Evolutionary conservation across 768 basidiomycete genomes (phyloP).

Genomic region (Rhodotorula taiwanensis): DNA sequence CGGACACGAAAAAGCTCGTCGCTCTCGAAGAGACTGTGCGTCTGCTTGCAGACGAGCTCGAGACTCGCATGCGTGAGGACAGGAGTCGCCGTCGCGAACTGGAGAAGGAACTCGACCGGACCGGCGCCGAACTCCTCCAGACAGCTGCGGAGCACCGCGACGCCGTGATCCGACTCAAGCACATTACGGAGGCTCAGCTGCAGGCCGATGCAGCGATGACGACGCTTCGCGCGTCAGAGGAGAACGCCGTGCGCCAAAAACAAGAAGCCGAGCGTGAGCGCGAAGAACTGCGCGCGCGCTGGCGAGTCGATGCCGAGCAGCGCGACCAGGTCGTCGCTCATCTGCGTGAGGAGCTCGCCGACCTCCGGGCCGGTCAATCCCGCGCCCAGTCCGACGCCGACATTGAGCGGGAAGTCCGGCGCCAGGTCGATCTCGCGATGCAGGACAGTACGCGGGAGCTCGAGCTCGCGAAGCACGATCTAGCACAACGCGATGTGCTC

Average conservation of each 20-base stretch:
- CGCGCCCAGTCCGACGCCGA: background rate
- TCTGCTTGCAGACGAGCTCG: conserved; percentile 31
- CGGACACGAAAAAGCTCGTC: conserved; percentile 4
- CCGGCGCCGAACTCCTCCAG: background rate
- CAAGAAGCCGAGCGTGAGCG: background rate
- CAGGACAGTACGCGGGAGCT: background rate
- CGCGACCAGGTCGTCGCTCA: background rate
- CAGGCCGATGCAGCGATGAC: conserved; percentile 2
- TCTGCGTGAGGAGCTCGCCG: conserved; percentile 4
- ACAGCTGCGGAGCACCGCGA: conserved; percentile 4
- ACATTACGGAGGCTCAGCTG: background rate
- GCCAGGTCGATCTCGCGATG: background rate
- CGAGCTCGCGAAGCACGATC: conserved; percentile 6
- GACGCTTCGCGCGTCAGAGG: background rate
- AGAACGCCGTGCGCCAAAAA: background rate
- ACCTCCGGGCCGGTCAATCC: background rate
- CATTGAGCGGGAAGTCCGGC: conserved; percentile 10
- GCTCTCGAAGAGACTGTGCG: conserved; percentile 30
- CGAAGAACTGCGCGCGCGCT: background rate
- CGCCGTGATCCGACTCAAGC: conserved; percentile 16
- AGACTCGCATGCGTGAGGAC: conserved; percentile 18
- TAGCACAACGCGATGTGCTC: conserved; percentile 7
- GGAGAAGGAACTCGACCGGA: conserved; percentile 14
- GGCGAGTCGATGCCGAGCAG: conserved; percentile 4
- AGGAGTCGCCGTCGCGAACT: background rate